Base-by-base conservation (phyloP, 345 rosid genomes). In the Euphorbia lathyris region DNA sequence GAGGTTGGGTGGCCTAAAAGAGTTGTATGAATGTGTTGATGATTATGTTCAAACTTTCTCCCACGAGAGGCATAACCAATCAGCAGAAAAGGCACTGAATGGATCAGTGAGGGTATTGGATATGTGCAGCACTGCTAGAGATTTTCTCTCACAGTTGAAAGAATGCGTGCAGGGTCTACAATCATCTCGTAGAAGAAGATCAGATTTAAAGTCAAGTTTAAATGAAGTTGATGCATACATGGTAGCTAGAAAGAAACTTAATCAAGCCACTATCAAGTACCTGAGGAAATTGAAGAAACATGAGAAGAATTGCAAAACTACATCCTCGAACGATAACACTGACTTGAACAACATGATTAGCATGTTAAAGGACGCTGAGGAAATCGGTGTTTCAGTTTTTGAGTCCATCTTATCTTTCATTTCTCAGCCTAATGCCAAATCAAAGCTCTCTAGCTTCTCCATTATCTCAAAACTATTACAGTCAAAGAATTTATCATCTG, bases 341-440 rank as follows among this genome's bases (percentile, higher is more conserved):
- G 60, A n/a, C 36, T 10, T 36, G n/a, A n/a, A n/a, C n/a, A n/a
- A n/a, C n/a, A n/a, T n/a, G n/a, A n/a, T n/a, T n/a, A n/a, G n/a
- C n/a, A n/a, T n/a, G n/a, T n/a, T n/a, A 38, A 68, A 51, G 29
- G 51, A 62, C 20, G 70, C 58, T 40, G 76, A 78, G 26, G 69
- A 69, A 56, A 20, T 53, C 16, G 51, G 78, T 9, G 1, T 53
- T 26, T 8, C 29, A 27, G 20, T 55, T 6, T 79, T 79, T 11
- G 60, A 74, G 34, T 74, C 74, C 26, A 14, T 67, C 2, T 38
- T 62, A 20, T 38, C 19, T n/a, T 61, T 36, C 48, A 61, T 61
- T 36, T 61, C 65, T 61, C 65, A 61, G 47, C 47, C 47, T n/a
- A 67, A 20, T 16, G n/a, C 65, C 40, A 74, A 65, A 47, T 61